Evolutionary conservation across 495 filamentous ascomycete genomes (phyloP).

Genomic region (Penicillium bialowiezense): DNA sequence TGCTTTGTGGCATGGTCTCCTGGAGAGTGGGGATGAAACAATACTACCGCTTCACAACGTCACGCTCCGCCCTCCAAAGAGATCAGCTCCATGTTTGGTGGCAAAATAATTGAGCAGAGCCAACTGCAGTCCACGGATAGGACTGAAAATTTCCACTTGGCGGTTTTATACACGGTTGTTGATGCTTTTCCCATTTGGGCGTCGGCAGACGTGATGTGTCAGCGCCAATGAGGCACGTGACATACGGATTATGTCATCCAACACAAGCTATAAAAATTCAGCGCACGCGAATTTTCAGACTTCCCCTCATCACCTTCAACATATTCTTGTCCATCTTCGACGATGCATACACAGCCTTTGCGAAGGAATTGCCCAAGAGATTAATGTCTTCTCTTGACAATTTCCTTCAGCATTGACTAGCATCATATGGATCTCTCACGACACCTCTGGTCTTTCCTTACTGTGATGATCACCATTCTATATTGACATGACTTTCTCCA

Average conservation of each 20-base stretch:
- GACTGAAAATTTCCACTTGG: too few relatives aligned
- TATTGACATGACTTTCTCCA: constrained; percentile 27
- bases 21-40: too few relatives aligned
- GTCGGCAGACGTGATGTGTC: too few relatives aligned
- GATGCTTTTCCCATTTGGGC: not conserved
- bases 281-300: not conserved
- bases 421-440: not conserved
- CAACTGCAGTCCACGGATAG: too few relatives aligned
- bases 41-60: too few relatives aligned
- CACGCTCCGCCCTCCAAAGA: too few relatives aligned
- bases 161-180: not conserved
- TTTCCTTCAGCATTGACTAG: not conserved
- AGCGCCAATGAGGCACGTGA: too few relatives aligned
- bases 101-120: too few relatives aligned
- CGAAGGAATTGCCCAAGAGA: constrained; percentile 3
- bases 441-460: constrained; percentile 11
- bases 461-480: constrained; percentile 30
- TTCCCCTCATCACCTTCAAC: not conserved
- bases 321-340: not conserved
- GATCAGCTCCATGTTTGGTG: too few relatives aligned
- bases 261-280: constrained; percentile 6
- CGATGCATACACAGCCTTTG: not conserved
- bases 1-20: too few relatives aligned
- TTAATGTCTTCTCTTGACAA: constrained; percentile 1
- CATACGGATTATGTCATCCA: not conserved